Base-by-base conservation (phyloP, 805 yeast genomes). In the Ogataea methylovora region DNA sequence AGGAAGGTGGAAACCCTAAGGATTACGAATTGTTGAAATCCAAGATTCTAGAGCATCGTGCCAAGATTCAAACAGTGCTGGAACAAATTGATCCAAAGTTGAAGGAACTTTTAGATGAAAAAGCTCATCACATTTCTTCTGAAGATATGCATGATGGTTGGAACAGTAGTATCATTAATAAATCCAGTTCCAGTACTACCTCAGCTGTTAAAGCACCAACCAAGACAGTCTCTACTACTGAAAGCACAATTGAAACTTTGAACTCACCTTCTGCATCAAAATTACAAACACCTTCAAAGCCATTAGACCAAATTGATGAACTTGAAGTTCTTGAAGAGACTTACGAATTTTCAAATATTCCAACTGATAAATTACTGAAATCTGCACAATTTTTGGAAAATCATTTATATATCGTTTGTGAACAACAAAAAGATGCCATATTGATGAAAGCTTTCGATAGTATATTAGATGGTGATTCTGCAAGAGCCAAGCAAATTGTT, bases 141-240 rank as follows among this genome's bases (percentile, higher is more conserved):
- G 97, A 88, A 12, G 98, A 90, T 58, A 71, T 87, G 27, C 92
- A 77, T 46, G 86, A 92, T 11, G 97, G 96, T 0, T 92, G 85
- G 66, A 94, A 90, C 53, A 75, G 84, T 28, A 81, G 95, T 0
- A 74, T 84, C 44, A 56, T 86, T 52, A 85, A 86, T 56, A 82
- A 78, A 45, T 44, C 45, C 2, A 24, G 37, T 8, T 33, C 38
- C 1, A 17, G 29, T 2, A 32, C 34, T 13, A n/a, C 36, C 5
- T 19, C 46, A 25, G 24, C 44, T 3, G 34, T 38, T 3, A 24
- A 46, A 1, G 29, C 49, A 2, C 13, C 57, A 13, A 43, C 49
- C 16, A 33, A 57, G n/a, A 49, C 54, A 12, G 51, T 52, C 1
- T 50, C 65, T 2, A 37, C 62, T 17, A 18, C 44, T 25, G 16